Evolutionary conservation across 75 land plant species (phyloP), one percentile per base, ranked within the genome.

Genomic region (Pinus albicaulis): DNA sequence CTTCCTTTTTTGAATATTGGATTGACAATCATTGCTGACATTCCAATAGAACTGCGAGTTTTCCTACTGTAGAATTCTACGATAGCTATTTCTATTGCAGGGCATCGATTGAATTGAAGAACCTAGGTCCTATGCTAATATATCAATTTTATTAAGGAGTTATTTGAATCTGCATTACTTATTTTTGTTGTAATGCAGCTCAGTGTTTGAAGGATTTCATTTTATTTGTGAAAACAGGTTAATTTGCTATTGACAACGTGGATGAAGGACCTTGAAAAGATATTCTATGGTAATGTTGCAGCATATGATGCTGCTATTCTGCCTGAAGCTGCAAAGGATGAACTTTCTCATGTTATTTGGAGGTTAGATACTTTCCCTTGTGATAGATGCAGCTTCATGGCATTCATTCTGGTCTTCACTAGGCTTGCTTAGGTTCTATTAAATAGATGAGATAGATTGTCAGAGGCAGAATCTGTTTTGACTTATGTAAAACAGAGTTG

Each of bases 221-320:
- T 48, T 10, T 48, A 10, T 48, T 48, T 55, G 60, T 20, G 1
- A 64, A 76, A 59, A 62, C 89, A 98, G 99, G 92, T 98, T 63
- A 93, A 93, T 71, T 84, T 95, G 76, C 77, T 89, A n/a, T 82
- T 95, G 73, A 84, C 86, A 65, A 93, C 78, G 69, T 98, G 99
- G 98, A 92, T 98, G 98, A 98, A 93, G 74, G 99, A 98, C 36
- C 76, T 98, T 70, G 99, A 98, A 78, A 98, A 88, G 82, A 95
- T 96, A 74, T 95, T 98, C 62, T 98, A 95, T 80, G 99, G 99
- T 61, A 94, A 98, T 77, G 81, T 92, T 71, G 85, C 87, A 73
- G 94, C 96, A 56, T 95, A 91, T 87, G 96, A 95, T 86, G 74
- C 71, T 28, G 96, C 99, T 34, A 80, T 95, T 83, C 55, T 65